Conservation (phyloP, 306 rosid genomes). For the Albizia julibrissin region DNA sequence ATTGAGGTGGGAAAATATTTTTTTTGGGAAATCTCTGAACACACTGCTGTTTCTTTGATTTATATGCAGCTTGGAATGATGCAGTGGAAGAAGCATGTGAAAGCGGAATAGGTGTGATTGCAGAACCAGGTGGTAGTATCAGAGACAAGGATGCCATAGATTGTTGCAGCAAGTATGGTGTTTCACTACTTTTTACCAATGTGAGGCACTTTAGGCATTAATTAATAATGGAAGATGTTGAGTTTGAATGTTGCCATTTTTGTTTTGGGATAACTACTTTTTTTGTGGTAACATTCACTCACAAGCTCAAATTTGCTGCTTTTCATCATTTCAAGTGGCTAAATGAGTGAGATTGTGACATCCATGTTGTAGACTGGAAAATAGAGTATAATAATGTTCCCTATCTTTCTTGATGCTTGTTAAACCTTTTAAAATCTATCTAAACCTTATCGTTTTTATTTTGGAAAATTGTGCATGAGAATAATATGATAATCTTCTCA, state of each 20-base stretch:
- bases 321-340: conserved; percentile 19
- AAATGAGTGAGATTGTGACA: conserved; percentile 1
- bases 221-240: conserved; percentile 23
- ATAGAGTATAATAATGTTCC: conserved; percentile 14
- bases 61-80: conserved; percentile 87
- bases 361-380: neutral
- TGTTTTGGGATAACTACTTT: neutral
- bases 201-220: conserved; percentile 92
- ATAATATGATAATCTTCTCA: neutral
- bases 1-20: neutral
- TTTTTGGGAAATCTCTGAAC: neutral
- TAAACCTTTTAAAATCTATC: neutral
- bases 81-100: conserved; percentile 96
- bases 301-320: conserved; percentile 1
- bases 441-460: neutral
- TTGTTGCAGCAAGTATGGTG: conserved; percentile 87
- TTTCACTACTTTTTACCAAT: conserved; percentile 78
- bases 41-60: conserved; percentile 15
- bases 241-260: neutral
- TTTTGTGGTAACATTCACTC: neutral
- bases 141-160: conserved; percentile 86
- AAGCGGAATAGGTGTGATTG: conserved; percentile 67
- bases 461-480: neutral
- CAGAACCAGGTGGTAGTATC: conserved; percentile 91
- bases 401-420: neutral